phyloP scores from a whole-genome alignment of 2,329 filamentous ascomycete genomes.

The Aspergillus sp. region DNA sequence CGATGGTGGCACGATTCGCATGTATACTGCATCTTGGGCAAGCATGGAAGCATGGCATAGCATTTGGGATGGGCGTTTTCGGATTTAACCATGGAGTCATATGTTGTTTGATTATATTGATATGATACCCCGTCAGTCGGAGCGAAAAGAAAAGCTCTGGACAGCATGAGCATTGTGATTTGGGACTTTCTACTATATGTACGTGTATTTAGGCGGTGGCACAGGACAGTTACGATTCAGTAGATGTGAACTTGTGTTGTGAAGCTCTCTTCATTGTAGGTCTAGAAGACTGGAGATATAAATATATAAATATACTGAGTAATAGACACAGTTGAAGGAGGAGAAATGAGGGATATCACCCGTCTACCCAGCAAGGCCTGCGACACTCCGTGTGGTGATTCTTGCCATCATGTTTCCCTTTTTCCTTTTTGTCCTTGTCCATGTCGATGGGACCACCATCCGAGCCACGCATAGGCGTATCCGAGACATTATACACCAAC shows the following conservation, averaged over 20 bases:
- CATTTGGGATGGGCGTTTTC: background rate
- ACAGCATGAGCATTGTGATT: conserved; percentile 1
- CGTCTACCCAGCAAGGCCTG: background rate
- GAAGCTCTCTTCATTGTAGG: no score
- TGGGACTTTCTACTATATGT: background rate
- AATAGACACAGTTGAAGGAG: background rate
- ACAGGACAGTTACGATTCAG: no score
- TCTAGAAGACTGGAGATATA: background rate
- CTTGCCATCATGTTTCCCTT: conserved; percentile 3
- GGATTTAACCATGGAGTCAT: no score
- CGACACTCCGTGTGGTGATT: background rate
- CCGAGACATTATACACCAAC: conserved; percentile 31
- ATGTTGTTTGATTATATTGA: background rate
- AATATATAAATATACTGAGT: no score
- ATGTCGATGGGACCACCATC: background rate
- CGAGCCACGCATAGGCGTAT: conserved; percentile 4
- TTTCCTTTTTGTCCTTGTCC: background rate
- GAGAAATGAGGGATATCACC: background rate
- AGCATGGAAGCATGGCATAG: background rate
- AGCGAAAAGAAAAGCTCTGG: background rate
- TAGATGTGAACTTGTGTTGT: no score
- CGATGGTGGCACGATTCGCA: background rate
- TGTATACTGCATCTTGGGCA: background rate
- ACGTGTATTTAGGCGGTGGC: background rate
- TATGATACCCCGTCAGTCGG: conserved; percentile 5